These are phyloP conservation scores for Sporopachydermia quercuum DNA, from an alignment of 805 yeast species.

Conservation along the genomic window DNA sequence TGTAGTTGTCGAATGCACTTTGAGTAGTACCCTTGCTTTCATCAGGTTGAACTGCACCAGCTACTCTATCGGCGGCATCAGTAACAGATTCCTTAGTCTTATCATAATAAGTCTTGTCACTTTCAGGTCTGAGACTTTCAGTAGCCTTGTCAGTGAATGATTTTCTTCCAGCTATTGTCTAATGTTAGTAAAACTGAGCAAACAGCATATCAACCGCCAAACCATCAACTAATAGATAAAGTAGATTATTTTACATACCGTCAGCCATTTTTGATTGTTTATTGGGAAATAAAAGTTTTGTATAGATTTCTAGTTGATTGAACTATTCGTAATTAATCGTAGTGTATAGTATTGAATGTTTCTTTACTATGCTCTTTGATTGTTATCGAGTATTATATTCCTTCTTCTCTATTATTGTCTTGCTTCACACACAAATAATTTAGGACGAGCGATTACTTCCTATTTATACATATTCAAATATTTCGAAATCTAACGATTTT, in stretches of 20 bases:
- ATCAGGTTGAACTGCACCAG: slow-evolving; percentile 46
- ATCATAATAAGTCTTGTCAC: slow-evolving; percentile 47
- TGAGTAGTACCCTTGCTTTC: slow-evolving; percentile 56
- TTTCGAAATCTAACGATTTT: too few relatives aligned
- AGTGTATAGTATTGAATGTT: too few relatives aligned
- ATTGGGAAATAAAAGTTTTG: too few relatives aligned
- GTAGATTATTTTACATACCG: slow-evolving; percentile 5
- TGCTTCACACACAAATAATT: too few relatives aligned
- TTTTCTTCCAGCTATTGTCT: slow-evolving; percentile 49
- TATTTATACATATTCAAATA: too few relatives aligned
- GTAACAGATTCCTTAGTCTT: slow-evolving; percentile 60
- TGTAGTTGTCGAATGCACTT: slow-evolving; percentile 46
- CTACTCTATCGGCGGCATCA: slow-evolving; percentile 50
- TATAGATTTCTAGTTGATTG: too few relatives aligned
- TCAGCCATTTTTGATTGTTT: too few relatives aligned
- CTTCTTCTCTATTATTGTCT: too few relatives aligned
- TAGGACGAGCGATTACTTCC: too few relatives aligned
- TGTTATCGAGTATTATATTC: too few relatives aligned
- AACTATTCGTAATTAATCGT: too few relatives aligned
- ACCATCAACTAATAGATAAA: slow-evolving; percentile 5
- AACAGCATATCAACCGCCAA: slow-evolving; percentile 2
- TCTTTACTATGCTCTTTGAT: too few relatives aligned
- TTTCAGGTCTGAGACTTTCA: slow-evolving; percentile 58
- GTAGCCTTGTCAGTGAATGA: slow-evolving; percentile 49
- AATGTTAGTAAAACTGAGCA: not conserved